Conservation (phyloP, 1,284 basidiomycete genomes). For the Lentinus polychrous region DNA sequence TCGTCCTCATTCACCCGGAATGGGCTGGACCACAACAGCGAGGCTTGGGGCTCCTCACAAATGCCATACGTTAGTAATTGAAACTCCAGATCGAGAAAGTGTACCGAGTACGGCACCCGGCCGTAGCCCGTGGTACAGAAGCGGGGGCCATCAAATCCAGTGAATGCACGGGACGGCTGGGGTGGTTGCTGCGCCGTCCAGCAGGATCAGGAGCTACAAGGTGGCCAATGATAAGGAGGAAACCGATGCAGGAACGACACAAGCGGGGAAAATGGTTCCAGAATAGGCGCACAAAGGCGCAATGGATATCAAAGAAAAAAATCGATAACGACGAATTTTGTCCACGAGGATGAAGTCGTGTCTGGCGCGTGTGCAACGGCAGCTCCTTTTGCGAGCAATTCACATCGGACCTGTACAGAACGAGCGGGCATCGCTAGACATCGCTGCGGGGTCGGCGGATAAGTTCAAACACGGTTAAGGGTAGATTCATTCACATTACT, state of each 20-base stretch:
- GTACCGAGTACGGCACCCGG: conserved; percentile 16
- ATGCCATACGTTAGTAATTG: conserved; percentile 19
- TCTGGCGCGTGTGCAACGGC: not conserved
- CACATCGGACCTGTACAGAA: no score
- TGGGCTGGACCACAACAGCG: conserved; percentile 24
- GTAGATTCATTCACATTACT: no score
- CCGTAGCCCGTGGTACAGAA: not conserved
- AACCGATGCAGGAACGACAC: not conserved
- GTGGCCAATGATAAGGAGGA: not conserved
- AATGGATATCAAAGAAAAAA: not conserved
- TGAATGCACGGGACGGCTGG: no score
- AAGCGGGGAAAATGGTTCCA: no score
- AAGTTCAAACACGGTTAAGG: no score
- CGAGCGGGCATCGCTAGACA: no score
- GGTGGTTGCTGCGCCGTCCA: not conserved
- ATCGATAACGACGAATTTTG: not conserved
- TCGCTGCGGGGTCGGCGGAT: no score
- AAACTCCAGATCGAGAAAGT: conserved; percentile 13
- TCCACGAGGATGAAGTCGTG: conserved; percentile 1
- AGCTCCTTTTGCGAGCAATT: no score
- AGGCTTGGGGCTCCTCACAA: conserved; percentile 27
- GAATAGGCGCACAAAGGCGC: not conserved
- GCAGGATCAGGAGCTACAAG: not conserved
- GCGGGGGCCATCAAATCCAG: no score
- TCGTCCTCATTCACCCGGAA: conserved; percentile 24